Evolutionary conservation across 148 eudicot genomes (phyloP), one percentile per base, ranked within the genome.

Genomic region (Diospyros kaki): DNA sequence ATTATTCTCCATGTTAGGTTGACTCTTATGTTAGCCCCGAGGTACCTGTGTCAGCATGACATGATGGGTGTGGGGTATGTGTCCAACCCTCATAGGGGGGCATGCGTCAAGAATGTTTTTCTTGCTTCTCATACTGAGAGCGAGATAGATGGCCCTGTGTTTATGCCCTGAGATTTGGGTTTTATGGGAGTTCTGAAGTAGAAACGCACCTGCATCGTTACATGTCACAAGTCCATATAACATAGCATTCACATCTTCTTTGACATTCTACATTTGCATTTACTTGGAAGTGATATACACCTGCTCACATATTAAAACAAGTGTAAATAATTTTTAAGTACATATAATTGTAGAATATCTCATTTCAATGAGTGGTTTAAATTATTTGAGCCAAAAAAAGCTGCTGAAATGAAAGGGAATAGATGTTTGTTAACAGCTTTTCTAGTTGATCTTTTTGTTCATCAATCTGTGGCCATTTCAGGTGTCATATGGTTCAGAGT

Each of bases 401-500:
- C 50, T 40, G 51, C 69, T 63, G 68, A 38, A 51, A 62, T 8
- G 56, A 48, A 28, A 40, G 1, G 6, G 46, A 54, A n/a, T 66
- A 12, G 39, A 6, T 51, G 51, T 59, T 17, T 15, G 10, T 67
- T 58, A 53, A 52, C 42, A 62, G 66, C 53, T 75, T 70, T 51
- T 68, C 9, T 46, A 28, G 54, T 67, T 52, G n/a, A 60, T 76
- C 18, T 50, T 65, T 55, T 59, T 59, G 13, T 14, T 76, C 55
- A 65, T 65, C 55, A 50, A 4, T 9, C 42, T 66, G 12, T 68
- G 58, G 52, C 11, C 50, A 55, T 72, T 66, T 75, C 83, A 95
- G 98, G 98, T 95, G 48, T 95, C 98, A 60, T 90, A 87, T 84
- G 98, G 98, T 71, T 95, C 98, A 73, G 98, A 95, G 68, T 78